These are phyloP conservation scores for Tilletia horrida DNA, from an alignment of 1,284 basidiomycete genomes.

Conservation along the genomic window DNA sequence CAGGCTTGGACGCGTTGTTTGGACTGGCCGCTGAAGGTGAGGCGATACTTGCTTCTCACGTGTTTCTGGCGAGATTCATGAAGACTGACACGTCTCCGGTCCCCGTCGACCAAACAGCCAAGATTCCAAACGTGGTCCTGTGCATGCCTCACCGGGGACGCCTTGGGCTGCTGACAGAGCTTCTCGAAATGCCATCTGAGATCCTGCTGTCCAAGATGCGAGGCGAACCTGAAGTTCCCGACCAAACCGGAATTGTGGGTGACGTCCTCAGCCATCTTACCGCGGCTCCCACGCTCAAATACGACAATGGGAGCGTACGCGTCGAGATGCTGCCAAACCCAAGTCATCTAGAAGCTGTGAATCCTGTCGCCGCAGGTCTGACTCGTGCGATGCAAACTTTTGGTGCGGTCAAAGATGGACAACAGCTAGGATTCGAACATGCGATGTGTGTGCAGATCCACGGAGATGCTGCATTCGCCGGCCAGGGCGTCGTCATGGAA, in stretches of 20 bases:
- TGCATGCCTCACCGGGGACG: conserved; percentile 69
- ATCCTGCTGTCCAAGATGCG: conserved; percentile 80
- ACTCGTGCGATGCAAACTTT: conserved; percentile 33
- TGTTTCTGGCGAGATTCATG: background rate
- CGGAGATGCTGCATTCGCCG: conserved; percentile 82
- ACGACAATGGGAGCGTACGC: conserved; percentile 59
- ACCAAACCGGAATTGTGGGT: conserved; percentile 61
- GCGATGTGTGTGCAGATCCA: conserved; percentile 78
- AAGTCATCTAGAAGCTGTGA: conserved; percentile 81
- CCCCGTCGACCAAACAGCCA: conserved; percentile 55
- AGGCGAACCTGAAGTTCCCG: conserved; percentile 68
- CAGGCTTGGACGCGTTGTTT: conserved; percentile 74
- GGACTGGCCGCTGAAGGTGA: conserved; percentile 65
- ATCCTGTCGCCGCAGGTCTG: conserved; percentile 73
- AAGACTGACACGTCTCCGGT: background rate
- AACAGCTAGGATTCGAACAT: conserved; percentile 6
- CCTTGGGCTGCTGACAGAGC: conserved; percentile 75
- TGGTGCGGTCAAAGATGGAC: conserved; percentile 10
- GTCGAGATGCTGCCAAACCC: conserved; percentile 80
- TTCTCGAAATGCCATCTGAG: conserved; percentile 58
- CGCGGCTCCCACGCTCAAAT: conserved; percentile 37
- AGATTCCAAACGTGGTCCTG: conserved; percentile 69
- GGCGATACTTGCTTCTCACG: conserved; percentile 15
- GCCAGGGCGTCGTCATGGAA: conserved; percentile 87
- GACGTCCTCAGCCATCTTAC: conserved; percentile 6